Evolutionary conservation across 192 early-diverging fungal species (phyloP).

Genomic region (Rhizophagus sp.): DNA sequence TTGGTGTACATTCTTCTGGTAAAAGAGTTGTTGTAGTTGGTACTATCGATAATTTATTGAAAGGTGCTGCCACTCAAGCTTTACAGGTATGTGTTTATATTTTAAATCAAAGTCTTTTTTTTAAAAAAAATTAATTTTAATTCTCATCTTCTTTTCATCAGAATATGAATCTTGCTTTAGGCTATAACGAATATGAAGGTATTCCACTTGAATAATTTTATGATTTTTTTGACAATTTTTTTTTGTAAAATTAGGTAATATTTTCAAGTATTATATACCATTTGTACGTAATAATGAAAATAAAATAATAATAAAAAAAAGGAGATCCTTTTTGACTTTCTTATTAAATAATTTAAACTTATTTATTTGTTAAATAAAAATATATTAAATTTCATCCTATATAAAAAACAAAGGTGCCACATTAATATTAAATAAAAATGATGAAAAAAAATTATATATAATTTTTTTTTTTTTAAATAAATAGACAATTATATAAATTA

Average conservation of each 20-base stretch:
- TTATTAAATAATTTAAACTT: no score
- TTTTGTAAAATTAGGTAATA: no score
- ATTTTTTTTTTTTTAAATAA: neutral
- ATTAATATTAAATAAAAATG: neutral
- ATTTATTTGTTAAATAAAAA: no score
- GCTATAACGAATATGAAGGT: conserved; percentile 86
- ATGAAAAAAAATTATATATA: neutral
- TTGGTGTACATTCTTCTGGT: conserved; percentile 76
- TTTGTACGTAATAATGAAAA: no score
- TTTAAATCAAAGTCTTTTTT: neutral
- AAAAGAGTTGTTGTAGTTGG: conserved; percentile 86
- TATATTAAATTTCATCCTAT: no score
- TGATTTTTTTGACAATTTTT: no score
- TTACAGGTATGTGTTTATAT: conserved; percentile 60
- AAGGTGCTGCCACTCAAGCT: conserved; percentile 99
- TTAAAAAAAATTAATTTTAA: neutral
- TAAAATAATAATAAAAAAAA: no score
- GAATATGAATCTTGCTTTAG: conserved; percentile 94
- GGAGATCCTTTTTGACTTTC: no score
- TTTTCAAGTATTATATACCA: no score
- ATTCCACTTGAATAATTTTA: conserved; percentile 67
- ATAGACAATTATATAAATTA: neutral
- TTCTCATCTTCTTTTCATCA: conserved; percentile 31
- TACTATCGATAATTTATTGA: conserved; percentile 96
- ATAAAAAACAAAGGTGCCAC: no score